Percentiles rank a stretch among this genome's conserved stretches.
Conservation (phyloP, 169 alveolate genomes). For the Cyclospora cayetanensis region DNA sequence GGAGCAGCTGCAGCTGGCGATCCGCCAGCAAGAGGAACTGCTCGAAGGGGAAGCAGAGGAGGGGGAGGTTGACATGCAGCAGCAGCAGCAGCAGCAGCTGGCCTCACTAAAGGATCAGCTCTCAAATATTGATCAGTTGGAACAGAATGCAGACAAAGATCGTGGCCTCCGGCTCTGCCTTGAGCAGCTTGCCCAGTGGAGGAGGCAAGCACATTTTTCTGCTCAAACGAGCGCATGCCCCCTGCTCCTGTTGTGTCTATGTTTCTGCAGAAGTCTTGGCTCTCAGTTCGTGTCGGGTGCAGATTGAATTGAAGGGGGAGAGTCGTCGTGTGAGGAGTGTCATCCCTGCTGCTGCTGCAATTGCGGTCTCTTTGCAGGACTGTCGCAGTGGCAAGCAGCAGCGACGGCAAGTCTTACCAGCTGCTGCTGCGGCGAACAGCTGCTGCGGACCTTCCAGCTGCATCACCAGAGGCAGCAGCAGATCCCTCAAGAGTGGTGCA, state of each 20-base stretch:
- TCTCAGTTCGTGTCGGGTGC: too few species aligned
- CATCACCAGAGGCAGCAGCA: too few species aligned
- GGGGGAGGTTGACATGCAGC: background rate
- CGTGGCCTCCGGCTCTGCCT: background rate
- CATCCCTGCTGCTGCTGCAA: background rate
- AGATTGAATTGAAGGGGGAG: too few species aligned
- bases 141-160: background rate
- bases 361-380: background rate
- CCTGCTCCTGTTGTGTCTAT: background rate
- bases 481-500: background rate
- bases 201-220: background rate
- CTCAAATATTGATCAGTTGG: background rate
- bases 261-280: background rate
- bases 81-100: background rate
- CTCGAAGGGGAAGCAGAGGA: background rate
- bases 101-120: slow-evolving; percentile 1
- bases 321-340: too few species aligned
- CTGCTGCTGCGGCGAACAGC: background rate
- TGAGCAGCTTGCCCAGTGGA: background rate
- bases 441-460: slow-evolving; percentile 5
- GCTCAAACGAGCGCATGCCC: background rate
- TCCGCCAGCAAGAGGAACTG: too few species aligned
- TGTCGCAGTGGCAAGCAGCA: background rate
- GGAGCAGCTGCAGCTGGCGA: background rate
- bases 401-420: background rate